Percentiles rank a stretch among this genome's conserved stretches.
phyloP scores from a whole-genome alignment of 768 basidiomycete genomes.

The Paxillus involutus region DNA sequence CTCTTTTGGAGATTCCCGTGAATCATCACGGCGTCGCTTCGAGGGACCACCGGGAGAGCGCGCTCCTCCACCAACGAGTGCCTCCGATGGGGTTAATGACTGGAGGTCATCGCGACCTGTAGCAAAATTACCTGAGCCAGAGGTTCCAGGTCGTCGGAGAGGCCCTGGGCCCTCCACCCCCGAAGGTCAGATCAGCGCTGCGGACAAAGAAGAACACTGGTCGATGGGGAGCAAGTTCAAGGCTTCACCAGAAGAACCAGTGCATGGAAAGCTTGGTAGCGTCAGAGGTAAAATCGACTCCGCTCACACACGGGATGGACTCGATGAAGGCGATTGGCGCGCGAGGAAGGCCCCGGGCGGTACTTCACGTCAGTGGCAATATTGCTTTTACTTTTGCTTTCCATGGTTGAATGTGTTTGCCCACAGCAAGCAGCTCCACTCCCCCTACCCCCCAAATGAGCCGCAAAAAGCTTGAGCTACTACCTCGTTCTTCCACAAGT shows the following conservation, averaged over 20 bases:
- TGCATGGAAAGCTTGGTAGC: constrained; percentile 43
- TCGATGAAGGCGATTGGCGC: constrained; percentile 78
- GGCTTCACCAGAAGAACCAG: constrained; percentile 45
- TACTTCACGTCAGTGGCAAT: constrained; percentile 58
- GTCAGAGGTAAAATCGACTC: constrained; percentile 53
- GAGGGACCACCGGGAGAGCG: constrained; percentile 52
- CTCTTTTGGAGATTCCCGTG: constrained; percentile 58
- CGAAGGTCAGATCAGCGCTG: constrained; percentile 45
- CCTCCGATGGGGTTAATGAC: constrained; percentile 63
- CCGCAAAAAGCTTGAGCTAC: constrained; percentile 80
- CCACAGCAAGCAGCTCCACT: constrained; percentile 64
- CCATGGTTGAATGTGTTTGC: constrained; percentile 8
- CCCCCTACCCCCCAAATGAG: constrained; percentile 80
- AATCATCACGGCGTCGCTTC: constrained; percentile 63
- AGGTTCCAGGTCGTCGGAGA: constrained; percentile 51
- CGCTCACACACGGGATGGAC: constrained; percentile 46
- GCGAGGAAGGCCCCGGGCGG: constrained; percentile 44
- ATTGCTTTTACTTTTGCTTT: constrained; percentile 2
- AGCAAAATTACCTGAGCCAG: constrained; percentile 44
- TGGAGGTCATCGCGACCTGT: constrained; percentile 65
- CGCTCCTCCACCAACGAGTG: constrained; percentile 43
- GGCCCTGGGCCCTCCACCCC: constrained; percentile 54
- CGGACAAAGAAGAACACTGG: constrained; percentile 83
- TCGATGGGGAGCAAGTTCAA: constrained; percentile 73
- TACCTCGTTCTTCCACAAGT: constrained; percentile 70